Conservation (phyloP, 2,329 filamentous ascomycete genomes). For the Dothiorella sarmentorum region DNA sequence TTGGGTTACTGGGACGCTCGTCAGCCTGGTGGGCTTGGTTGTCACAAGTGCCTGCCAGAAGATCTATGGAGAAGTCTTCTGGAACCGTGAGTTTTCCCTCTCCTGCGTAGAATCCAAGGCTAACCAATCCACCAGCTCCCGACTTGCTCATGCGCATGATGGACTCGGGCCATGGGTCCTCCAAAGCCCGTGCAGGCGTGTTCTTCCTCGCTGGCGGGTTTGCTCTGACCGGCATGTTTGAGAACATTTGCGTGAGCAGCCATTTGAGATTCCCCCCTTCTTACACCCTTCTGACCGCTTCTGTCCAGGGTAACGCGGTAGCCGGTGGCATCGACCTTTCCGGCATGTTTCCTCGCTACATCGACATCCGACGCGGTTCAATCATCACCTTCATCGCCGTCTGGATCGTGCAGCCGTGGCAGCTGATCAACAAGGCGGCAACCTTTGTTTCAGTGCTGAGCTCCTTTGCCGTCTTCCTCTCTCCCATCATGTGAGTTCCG, state of each 20-base stretch:
- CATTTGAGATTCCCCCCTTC: too few relatives aligned
- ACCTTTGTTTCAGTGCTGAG: slow-evolving; percentile 39
- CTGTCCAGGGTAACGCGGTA: slow-evolving; percentile 34
- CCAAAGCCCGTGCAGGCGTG: slow-evolving; percentile 33
- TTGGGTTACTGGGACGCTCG: slow-evolving; percentile 41
- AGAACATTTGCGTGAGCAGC: slow-evolving; percentile 40
- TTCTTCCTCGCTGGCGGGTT: slow-evolving; percentile 38
- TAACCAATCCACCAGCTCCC: slow-evolving; percentile 22
- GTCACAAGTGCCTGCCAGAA: slow-evolving; percentile 41
- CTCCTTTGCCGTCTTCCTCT: slow-evolving; percentile 43
- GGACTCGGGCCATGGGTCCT: slow-evolving; percentile 42
- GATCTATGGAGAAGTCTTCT: slow-evolving; percentile 36
- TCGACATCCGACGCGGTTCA: slow-evolving; percentile 34
- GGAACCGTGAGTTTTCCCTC: slow-evolving; percentile 34
- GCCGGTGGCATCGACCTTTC: slow-evolving; percentile 37
- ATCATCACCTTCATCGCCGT: slow-evolving; percentile 36
- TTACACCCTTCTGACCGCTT: too few relatives aligned
- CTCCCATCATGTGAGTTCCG: slow-evolving; percentile 29
- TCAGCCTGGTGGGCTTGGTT: slow-evolving; percentile 42
- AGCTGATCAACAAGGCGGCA: slow-evolving; percentile 35
- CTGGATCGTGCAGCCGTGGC: slow-evolving; percentile 38
- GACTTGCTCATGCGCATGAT: slow-evolving; percentile 47
- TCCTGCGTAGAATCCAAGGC: neutral
- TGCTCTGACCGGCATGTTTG: slow-evolving; percentile 39
- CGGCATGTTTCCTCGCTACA: slow-evolving; percentile 33